These are phyloP conservation scores for Marasmius sp. DNA, from an alignment of 1,284 basidiomycete genomes.

Conservation along the genomic window DNA sequence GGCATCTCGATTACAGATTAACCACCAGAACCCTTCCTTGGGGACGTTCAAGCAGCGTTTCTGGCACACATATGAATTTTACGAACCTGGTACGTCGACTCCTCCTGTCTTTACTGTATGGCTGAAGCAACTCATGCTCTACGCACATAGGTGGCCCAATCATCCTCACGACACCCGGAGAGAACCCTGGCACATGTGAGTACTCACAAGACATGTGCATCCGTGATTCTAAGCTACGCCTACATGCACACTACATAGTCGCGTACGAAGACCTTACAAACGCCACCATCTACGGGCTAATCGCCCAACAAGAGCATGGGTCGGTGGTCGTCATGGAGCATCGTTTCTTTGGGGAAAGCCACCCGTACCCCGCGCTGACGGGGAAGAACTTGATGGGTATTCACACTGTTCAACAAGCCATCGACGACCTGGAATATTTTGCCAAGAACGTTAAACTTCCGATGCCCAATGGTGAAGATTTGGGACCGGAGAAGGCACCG, in stretches of 20 bases:
- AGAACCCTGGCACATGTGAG: conserved; percentile 35
- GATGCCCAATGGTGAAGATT: conserved; percentile 59
- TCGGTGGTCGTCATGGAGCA: conserved; percentile 57
- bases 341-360: conserved; percentile 47
- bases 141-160: conserved; percentile 59
- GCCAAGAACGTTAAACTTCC: conserved; percentile 64
- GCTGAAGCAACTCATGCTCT: not conserved
- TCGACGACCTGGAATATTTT: conserved; percentile 72
- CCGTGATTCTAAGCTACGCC: not conserved
- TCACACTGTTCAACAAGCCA: conserved; percentile 70
- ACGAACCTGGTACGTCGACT: conserved; percentile 44
- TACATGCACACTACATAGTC: not conserved
- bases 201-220: not conserved
- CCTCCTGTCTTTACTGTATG: not conserved
- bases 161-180: conserved; percentile 55
- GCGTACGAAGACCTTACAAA: conserved; percentile 65
- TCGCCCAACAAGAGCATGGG: conserved; percentile 67
- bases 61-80: conserved; percentile 66
- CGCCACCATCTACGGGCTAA: conserved; percentile 59
- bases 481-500: conserved; percentile 57
- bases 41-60: conserved; percentile 79
- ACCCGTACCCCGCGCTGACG: conserved; percentile 62
- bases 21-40: conserved; percentile 66
- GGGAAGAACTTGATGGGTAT: conserved; percentile 49
- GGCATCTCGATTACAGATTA: conserved; percentile 35